These are phyloP conservation scores for Cladosporium sp. DNA, from an alignment of 2,329 filamentous ascomycete species.

Conservation along the genomic window DNA sequence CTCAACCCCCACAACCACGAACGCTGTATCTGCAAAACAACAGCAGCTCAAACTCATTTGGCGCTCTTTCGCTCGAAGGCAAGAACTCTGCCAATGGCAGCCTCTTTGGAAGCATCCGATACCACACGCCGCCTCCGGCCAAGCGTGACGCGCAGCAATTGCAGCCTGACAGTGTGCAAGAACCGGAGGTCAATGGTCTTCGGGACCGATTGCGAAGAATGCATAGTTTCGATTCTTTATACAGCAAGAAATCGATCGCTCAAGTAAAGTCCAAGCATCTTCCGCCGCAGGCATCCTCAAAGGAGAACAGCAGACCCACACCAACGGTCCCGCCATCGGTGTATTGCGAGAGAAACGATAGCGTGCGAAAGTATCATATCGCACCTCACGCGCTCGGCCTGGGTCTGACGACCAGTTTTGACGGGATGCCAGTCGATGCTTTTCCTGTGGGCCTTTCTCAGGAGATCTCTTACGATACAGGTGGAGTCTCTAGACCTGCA, in stretches of 20 bases:
- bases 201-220: slow-evolving; percentile 22
- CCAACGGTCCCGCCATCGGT: neutral
- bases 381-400: slow-evolving; percentile 22
- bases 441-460: neutral
- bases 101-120: slow-evolving; percentile 19
- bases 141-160: neutral
- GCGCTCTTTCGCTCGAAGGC: slow-evolving; percentile 16
- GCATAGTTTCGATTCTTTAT: slow-evolving; percentile 25
- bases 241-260: slow-evolving; percentile 16
- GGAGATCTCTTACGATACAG: neutral
- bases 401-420: slow-evolving; percentile 17
- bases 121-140: slow-evolving; percentile 19
- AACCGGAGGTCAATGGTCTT: slow-evolving; percentile 13
- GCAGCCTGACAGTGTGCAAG: slow-evolving; percentile 10
- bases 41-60: slow-evolving; percentile 22
- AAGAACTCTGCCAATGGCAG: slow-evolving; percentile 7
- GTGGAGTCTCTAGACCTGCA: slow-evolving; percentile 6
- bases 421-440: neutral
- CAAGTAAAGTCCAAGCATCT: neutral
- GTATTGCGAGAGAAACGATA: neutral
- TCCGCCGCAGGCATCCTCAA: neutral
- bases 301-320: neutral
- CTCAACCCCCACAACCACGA: slow-evolving; percentile 3
- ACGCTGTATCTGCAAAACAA: slow-evolving; percentile 15
- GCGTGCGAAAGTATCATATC: slow-evolving; percentile 12